phyloP scores from a whole-genome alignment of 2,329 filamentous ascomycete species.

The Leptographium flavum region DNA sequence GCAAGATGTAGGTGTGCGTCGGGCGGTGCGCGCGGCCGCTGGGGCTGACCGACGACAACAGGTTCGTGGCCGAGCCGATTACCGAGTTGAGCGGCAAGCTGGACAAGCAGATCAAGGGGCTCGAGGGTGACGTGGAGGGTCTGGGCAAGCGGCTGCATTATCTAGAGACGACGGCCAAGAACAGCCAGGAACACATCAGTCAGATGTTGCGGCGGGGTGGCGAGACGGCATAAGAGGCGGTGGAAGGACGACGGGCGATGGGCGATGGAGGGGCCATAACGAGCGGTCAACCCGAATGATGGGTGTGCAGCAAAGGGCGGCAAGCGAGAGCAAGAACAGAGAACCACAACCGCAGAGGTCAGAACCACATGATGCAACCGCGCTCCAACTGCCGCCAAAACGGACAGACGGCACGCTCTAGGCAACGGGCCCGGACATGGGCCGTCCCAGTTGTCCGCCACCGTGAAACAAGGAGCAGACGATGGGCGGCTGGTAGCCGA shows the following conservation, averaged over 20 bases:
- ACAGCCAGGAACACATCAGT: conserved; percentile 81
- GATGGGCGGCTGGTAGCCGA: no score
- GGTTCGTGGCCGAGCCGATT: conserved; percentile 76
- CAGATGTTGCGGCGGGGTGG: conserved; percentile 56
- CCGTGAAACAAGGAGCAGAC: no score
- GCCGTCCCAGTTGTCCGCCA: not conserved
- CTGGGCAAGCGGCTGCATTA: conserved; percentile 84
- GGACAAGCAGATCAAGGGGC: conserved; percentile 55
- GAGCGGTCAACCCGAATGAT: no score
- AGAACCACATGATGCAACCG: no score
- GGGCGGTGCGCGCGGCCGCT: no score
- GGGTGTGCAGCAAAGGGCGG: no score
- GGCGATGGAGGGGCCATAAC: not conserved
- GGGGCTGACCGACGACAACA: conserved; percentile 26
- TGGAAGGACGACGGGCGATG: not conserved
- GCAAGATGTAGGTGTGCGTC: conserved; percentile 82
- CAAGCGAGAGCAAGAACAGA: no score
- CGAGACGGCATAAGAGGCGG: conserved; percentile 8
- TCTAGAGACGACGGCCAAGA: conserved; percentile 88
- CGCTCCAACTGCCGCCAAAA: not conserved
- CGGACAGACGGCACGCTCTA: not conserved
- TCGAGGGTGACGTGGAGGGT: conserved; percentile 65
- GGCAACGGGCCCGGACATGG: not conserved
- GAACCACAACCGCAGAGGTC: no score
- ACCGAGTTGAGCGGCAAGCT: conserved; percentile 63